A percentile compares a stretch with the other conserved stretches of the same genome.
These are phyloP conservation scores for Cordyceps cateniannulata DNA, from an alignment of 2,329 filamentous ascomycete genomes.

Conservation along the genomic window DNA sequence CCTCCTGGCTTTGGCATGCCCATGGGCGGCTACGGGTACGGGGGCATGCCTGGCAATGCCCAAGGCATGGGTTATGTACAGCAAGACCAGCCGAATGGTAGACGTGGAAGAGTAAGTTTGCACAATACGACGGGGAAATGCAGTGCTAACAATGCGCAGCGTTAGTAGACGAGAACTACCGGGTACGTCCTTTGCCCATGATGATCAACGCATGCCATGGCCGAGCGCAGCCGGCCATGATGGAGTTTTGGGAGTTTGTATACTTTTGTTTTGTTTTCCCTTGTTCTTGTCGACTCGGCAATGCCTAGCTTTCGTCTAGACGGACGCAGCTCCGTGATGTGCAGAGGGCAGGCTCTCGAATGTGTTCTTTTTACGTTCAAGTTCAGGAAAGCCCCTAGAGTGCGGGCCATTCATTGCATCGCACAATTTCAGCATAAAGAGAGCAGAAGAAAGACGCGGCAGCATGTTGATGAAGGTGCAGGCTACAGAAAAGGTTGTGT, in stretches of 20 bases:
- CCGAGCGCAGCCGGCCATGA: conserved; percentile 6
- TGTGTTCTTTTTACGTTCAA: neutral
- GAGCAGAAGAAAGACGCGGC: neutral
- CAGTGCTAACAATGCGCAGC: conserved; percentile 11
- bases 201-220: conserved; percentile 12
- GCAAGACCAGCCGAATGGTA: conserved; percentile 49
- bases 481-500: neutral
- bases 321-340: neutral
- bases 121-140: neutral
- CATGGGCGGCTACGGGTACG: conserved; percentile 40
- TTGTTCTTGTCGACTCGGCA: neutral
- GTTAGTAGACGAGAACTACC: neutral
- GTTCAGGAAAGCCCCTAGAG: neutral
- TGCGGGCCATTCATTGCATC: neutral
- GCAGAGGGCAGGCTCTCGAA: conserved; percentile 4
- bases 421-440: neutral
- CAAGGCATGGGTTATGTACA: conserved; percentile 48
- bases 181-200: conserved; percentile 2
- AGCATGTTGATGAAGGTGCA: neutral
- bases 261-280: neutral
- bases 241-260: conserved; percentile 13
- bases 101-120: conserved; percentile 52
- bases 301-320: neutral
- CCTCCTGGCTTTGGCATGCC: conserved; percentile 45
- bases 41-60: conserved; percentile 36